These are phyloP conservation scores for Oligophagozyma castellii DNA, from an alignment of 1,139 yeast species.

Conservation along the genomic window DNA sequence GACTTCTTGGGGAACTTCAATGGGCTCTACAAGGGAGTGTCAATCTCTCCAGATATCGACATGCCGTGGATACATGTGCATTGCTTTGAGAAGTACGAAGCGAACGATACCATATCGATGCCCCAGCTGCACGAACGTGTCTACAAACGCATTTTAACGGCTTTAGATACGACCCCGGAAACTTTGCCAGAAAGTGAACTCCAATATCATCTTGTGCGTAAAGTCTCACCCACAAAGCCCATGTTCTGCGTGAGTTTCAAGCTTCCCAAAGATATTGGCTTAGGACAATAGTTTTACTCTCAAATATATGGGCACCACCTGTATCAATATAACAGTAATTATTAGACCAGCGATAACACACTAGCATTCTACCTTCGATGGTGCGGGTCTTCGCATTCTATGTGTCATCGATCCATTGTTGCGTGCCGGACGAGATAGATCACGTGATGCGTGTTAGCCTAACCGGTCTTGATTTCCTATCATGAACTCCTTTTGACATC, in stretches of 20 bases:
- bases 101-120: conserved; percentile 54
- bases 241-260: conserved; percentile 82
- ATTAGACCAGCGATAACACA: no score
- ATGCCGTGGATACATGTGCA: conserved; percentile 78
- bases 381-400: no score
- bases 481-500: no score
- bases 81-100: conserved; percentile 79
- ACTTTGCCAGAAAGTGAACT: conserved; percentile 35
- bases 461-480: no score
- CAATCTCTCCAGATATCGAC: conserved; percentile 23
- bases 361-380: no score
- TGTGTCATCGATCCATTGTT: no score
- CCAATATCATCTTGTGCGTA: conserved; percentile 70
- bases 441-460: no score
- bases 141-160: conserved; percentile 40
- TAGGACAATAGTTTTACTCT: no score
- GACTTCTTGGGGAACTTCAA: conserved; percentile 67
- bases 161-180: conserved; percentile 31
- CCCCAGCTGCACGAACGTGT: conserved; percentile 54
- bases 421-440: no score
- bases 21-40: conserved; percentile 41
- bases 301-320: no score
- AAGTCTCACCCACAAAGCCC: conserved; percentile 92
- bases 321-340: no score
- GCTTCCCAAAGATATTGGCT: conserved; percentile 65